Evolutionary conservation across 2,329 filamentous ascomycete genomes (phyloP).

Genomic region (Stenocarpella maydis): DNA sequence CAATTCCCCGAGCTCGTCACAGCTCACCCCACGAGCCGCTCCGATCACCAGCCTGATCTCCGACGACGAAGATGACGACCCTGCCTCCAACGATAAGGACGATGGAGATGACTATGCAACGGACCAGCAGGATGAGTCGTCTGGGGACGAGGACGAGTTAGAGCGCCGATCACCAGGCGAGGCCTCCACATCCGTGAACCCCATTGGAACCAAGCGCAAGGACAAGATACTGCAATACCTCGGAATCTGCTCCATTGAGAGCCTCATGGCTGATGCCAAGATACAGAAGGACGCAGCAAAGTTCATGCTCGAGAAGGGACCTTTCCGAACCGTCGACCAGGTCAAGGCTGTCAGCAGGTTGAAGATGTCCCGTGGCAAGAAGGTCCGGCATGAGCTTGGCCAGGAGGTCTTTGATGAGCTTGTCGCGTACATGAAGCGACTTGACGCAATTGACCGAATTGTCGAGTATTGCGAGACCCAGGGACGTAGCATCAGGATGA

Average conservation of each 20-base stretch:
- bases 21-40: background rate
- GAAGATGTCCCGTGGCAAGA: slow-evolving; percentile 52
- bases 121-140: slow-evolving; percentile 38
- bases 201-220: slow-evolving; percentile 45
- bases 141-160: slow-evolving; percentile 52
- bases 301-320: slow-evolving; percentile 75
- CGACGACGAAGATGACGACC: slow-evolving; percentile 27
- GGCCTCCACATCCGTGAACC: slow-evolving; percentile 33
- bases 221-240: slow-evolving; percentile 76
- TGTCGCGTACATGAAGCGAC: slow-evolving; percentile 79
- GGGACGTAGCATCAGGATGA: slow-evolving; percentile 63
- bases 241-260: slow-evolving; percentile 78
- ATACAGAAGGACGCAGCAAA: slow-evolving; percentile 75
- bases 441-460: slow-evolving; percentile 83
- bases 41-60: slow-evolving; percentile 28
- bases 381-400: slow-evolving; percentile 58
- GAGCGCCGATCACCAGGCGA: slow-evolving; percentile 41
- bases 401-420: slow-evolving; percentile 60
- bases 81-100: slow-evolving; percentile 30
- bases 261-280: slow-evolving; percentile 83
- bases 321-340: slow-evolving; percentile 72
- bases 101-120: slow-evolving; percentile 28
- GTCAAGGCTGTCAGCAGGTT: slow-evolving; percentile 66
- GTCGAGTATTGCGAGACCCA: slow-evolving; percentile 79
- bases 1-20: slow-evolving; percentile 23